A percentile compares a stretch with the other conserved stretches of the same genome.
These are phyloP conservation scores for Suillus fuscotomentosus DNA, from an alignment of 768 basidiomycete genomes.

Conservation along the genomic window DNA sequence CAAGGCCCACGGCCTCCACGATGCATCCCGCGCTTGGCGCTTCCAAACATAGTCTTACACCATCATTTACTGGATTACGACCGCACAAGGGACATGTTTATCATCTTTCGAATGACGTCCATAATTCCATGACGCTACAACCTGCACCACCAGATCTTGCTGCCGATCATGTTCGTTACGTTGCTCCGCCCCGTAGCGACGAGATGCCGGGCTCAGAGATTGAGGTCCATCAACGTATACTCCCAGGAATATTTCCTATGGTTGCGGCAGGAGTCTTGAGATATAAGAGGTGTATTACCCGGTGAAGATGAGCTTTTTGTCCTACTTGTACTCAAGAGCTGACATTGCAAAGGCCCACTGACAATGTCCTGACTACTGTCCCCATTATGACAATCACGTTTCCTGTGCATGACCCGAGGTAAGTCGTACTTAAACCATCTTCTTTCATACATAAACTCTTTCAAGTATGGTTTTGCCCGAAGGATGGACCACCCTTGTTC, in stretches of 20 bases:
- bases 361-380: background rate
- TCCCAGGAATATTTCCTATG: constrained; percentile 18
- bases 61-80: no score
- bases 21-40: background rate
- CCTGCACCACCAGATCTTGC: background rate
- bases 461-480: constrained; percentile 7
- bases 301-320: background rate
- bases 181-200: constrained; percentile 5
- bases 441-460: background rate
- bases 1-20: background rate
- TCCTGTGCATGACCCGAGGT: background rate
- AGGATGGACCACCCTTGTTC: constrained; percentile 34
- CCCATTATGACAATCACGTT: background rate
- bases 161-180: background rate
- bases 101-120: background rate
- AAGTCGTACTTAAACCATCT: background rate
- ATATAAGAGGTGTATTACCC: constrained; percentile 2
- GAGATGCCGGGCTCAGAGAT: constrained; percentile 7
- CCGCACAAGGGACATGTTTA: background rate
- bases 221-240: background rate
- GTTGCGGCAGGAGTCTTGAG: constrained; percentile 13
- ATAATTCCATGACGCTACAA: background rate
- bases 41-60: background rate
- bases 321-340: background rate
- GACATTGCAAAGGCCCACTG: background rate